A percentile compares a stretch with the other conserved stretches of the same genome.
phyloP scores from a whole-genome alignment of 352 stramenopile species.

The Pythium phragmiticola region DNA sequence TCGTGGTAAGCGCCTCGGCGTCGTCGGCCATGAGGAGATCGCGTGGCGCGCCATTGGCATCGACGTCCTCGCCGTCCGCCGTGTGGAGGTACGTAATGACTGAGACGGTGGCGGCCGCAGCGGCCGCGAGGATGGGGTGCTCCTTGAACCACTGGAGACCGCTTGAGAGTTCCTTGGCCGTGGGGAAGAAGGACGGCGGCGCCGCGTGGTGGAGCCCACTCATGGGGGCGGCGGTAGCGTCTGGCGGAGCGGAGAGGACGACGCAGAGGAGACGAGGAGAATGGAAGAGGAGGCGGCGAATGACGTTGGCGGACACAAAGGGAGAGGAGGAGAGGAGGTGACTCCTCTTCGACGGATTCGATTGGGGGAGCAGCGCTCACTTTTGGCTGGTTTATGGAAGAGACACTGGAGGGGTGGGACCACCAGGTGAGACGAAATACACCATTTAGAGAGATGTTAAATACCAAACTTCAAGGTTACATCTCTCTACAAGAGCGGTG shows the following conservation, averaged over 20 bases:
- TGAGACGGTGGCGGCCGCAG: constrained; percentile 75
- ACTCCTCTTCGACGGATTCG: constrained; percentile 2
- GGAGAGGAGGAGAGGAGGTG: neutral
- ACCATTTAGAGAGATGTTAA: constrained; percentile 11
- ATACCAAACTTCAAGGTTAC: constrained; percentile 19
- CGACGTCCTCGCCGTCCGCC: constrained; percentile 22
- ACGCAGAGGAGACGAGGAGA: neutral
- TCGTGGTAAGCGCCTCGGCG: neutral
- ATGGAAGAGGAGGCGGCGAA: neutral
- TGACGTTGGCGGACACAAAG: neutral
- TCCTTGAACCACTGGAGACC: constrained; percentile 86
- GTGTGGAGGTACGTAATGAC: constrained; percentile 83
- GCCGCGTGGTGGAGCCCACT: constrained; percentile 38
- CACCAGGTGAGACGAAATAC: constrained; percentile 20
- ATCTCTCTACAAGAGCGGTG: constrained; percentile 18
- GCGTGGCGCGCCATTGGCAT: neutral
- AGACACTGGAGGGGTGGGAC: constrained; percentile 15
- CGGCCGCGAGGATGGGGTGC: constrained; percentile 75
- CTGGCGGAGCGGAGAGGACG: neutral
- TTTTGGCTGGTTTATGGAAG: neutral
- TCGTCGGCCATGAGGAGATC: constrained; percentile 2
- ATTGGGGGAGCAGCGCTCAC: neutral
- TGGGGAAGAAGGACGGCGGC: constrained; percentile 81
- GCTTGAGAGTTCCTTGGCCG: constrained; percentile 78
- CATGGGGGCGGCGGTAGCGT: constrained; percentile 22